Evolutionary conservation across 1,139 yeast genomes (phyloP), one percentile per base, ranked within the genome.

Genomic region (Kluyveromyces sp.): DNA sequence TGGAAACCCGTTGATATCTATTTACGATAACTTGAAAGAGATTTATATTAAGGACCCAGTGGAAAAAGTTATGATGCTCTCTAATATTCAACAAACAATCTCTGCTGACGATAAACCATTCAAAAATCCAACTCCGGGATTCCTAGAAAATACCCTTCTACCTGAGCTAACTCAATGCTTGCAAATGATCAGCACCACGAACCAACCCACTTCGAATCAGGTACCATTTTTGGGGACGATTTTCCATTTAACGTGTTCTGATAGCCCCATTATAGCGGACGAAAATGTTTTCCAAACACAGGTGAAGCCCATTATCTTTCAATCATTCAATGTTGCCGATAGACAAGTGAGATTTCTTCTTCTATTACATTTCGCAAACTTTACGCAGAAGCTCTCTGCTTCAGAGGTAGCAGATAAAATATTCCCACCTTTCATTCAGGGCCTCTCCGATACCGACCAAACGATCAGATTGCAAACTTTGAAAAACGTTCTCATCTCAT

Each of bases 401-500:
- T 65, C 75, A 31, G 87, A 83, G 41, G 75, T 89, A 4, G 84
- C 85, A 52, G 81, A 75, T 57, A 80, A 77, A 55, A 73, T 92
- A 3, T 88, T 87, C 63, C 78, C 78, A 8, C 75, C 75, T 43
- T 72, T 87, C 55, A 69, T 83, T 8, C 79, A 83, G 25, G 97
- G 97, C 0, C 83, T 92, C 57, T 80, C 82, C 35, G 98, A 92
- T 61, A 79, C 95, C 0, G 90, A 88, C 60, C 78, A 83, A 6
- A 75, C 83, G 34, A 78, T 92, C 42, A 72, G 97, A 50, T 89
- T 86, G 55, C 87, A 83, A 38, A 86, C 97, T 0, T 70, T 92
- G 40, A 83, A 82, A 45, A 78, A 90, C 1, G 77, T 88, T 74
- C 83, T 3, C 66, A 71, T 4, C 68, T 92, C 33, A 78, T 83